A percentile compares a stretch with the other conserved stretches of the same genome.
These are phyloP conservation scores for Xylaria grammica DNA, from an alignment of 495 filamentous ascomycete species.

Conservation along the genomic window DNA sequence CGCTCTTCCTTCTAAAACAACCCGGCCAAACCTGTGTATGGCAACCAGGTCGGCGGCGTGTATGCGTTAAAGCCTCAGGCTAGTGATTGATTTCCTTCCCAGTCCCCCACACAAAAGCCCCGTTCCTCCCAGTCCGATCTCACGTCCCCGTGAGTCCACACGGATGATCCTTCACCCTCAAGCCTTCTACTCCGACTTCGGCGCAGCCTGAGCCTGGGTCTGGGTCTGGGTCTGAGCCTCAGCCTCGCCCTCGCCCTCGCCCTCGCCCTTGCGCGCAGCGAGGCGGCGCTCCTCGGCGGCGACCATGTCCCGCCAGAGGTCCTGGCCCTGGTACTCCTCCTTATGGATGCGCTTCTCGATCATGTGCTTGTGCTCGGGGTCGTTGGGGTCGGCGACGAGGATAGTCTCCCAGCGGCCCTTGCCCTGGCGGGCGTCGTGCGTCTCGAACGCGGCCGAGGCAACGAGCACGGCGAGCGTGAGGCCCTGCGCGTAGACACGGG, in stretches of 20 bases:
- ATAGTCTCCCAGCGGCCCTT: slow-evolving; percentile 78
- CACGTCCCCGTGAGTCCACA: too few relatives aligned
- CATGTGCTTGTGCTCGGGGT: slow-evolving; percentile 72
- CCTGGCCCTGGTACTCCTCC: slow-evolving; percentile 77
- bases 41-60: not conserved
- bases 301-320: slow-evolving; percentile 92
- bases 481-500: slow-evolving; percentile 96
- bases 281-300: slow-evolving; percentile 74
- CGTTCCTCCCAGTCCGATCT: too few relatives aligned
- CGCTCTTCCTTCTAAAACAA: too few relatives aligned
- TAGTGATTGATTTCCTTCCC: too few relatives aligned
- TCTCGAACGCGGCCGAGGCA: slow-evolving; percentile 88
- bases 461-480: slow-evolving; percentile 87
- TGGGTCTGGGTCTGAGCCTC: too few relatives aligned
- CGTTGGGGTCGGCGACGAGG: slow-evolving; percentile 71
- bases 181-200: not conserved
- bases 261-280: slow-evolving; percentile 58
- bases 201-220: slow-evolving; percentile 16
- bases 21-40: too few relatives aligned
- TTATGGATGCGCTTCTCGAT: slow-evolving; percentile 74
- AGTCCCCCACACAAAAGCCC: too few relatives aligned
- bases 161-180: not conserved
- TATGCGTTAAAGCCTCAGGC: too few relatives aligned
- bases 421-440: slow-evolving; percentile 76
- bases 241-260: too few relatives aligned